Evolutionary conservation across 2,329 filamentous ascomycete species (phyloP), one percentile per base, ranked within the genome.

Genomic region (Zasmidium angulare): DNA sequence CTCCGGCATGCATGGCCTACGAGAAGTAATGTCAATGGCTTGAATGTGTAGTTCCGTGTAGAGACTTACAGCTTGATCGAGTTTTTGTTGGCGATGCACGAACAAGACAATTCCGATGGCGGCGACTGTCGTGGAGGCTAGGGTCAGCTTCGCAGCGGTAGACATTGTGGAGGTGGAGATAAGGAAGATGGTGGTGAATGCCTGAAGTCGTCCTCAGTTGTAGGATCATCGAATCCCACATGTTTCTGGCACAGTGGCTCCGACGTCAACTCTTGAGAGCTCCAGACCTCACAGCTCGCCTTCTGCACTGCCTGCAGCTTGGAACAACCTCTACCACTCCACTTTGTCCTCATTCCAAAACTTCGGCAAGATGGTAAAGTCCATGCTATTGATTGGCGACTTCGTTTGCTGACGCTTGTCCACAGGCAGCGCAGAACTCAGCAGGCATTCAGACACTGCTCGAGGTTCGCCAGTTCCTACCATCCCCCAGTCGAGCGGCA

Each of bases 371-470:
- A 66, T 66, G 66, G 66, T 66, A 53, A 20, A 29, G 26, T 23
- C 23, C 3, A 19, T 14, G 11, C 49, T 14, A 3, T 14, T 20
- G 24, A 23, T 2, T 19, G 4, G 10, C 12, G 22, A 29, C 49
- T 47, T 11, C 6, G 11, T 19, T 29, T 23, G 29, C 62, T 67
- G 53, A 66, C 58, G 17, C 11, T 19, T 46, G 12, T 17, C n/a
- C 24, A 70, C 74, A 98, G 93, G 95, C 95, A 76, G 95, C 93
- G 75, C 95, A 98, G 82, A 98, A 98, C 83, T 98, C 95, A 68
- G 89, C 91, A 73, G 95, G 95, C 78, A 99, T 99, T 76, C 93
- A 98, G 81, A 98, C 93, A 75, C 88, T 99, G 74, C 91, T 99
- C 80, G 95, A 98, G 81, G 95, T 99, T 89, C 72, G 89, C 75